Evolutionary conservation across 768 basidiomycete genomes (phyloP).

Genomic region (Lactarius deliciosus): DNA sequence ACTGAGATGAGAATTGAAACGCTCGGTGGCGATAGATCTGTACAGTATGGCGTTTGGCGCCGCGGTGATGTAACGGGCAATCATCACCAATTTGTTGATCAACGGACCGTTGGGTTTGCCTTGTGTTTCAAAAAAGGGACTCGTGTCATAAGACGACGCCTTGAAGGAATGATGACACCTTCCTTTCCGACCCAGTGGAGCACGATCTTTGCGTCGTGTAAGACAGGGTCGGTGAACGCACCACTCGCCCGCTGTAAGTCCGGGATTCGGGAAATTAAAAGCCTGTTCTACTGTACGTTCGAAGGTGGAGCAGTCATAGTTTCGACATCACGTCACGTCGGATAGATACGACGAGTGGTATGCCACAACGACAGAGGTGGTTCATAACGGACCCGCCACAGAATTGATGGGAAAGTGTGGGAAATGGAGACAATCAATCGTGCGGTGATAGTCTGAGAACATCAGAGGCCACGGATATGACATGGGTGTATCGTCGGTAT

Average conservation of each 20-base stretch:
- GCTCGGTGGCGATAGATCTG: background rate
- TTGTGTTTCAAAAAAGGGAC: background rate
- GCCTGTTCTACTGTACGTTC: background rate
- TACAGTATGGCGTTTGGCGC: background rate
- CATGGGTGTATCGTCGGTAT: background rate
- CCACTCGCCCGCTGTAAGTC: background rate
- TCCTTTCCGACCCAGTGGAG: background rate
- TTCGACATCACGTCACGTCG: background rate
- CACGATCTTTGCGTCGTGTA: background rate
- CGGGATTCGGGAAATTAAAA: background rate
- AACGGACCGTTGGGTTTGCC: background rate
- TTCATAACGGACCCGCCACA: background rate
- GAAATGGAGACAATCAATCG: constrained; percentile 3
- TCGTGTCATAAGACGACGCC: background rate
- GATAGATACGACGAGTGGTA: background rate
- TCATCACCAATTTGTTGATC: background rate
- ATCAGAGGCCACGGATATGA: background rate
- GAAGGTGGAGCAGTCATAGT: background rate
- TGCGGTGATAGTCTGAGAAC: background rate
- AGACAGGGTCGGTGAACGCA: background rate
- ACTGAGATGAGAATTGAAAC: background rate
- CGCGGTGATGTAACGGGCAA: background rate
- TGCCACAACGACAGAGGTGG: background rate
- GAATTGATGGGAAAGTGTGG: background rate
- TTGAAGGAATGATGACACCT: background rate